Conservation (phyloP, 108 stramenopile species). For the Skeletonema potamos region DNA sequence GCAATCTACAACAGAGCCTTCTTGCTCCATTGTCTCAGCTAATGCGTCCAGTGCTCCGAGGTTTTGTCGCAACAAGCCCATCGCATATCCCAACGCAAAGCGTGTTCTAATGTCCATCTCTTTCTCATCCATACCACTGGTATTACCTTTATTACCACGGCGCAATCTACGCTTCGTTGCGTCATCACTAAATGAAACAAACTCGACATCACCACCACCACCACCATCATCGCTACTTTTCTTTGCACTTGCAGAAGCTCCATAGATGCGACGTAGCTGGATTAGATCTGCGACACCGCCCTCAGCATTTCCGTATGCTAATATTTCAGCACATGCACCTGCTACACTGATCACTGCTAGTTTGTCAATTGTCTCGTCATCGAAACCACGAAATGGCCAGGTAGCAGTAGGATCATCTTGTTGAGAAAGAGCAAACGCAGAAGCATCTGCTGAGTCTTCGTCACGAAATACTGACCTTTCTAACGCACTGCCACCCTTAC, state of each 20-base stretch:
- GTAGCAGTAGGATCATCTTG: slow-evolving; percentile 61
- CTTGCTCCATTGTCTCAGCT: slow-evolving; percentile 74
- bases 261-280: slow-evolving; percentile 61
- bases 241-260: slow-evolving; percentile 23
- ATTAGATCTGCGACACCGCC: slow-evolving; percentile 77
- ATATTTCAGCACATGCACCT: slow-evolving; percentile 82
- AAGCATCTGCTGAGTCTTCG: slow-evolving; percentile 45
- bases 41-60: slow-evolving; percentile 81
- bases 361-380: slow-evolving; percentile 74
- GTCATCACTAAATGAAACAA: slow-evolving; percentile 36
- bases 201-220: not conserved
- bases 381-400: slow-evolving; percentile 85
- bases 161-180: slow-evolving; percentile 35
- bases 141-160: slow-evolving; percentile 4
- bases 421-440: slow-evolving; percentile 54
- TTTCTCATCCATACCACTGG: slow-evolving; percentile 55
- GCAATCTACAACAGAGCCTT: slow-evolving; percentile 71
- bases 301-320: slow-evolving; percentile 73
- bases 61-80: slow-evolving; percentile 70
- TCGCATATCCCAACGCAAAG: slow-evolving; percentile 78
- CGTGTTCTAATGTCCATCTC: slow-evolving; percentile 80
- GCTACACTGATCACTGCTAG: slow-evolving; percentile 78
- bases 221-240: not conserved
- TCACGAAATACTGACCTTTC: slow-evolving; percentile 75
- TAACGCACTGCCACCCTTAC: slow-evolving; percentile 50